phyloP scores from a whole-genome alignment of 805 yeast genomes.

The Maudiozyma saulgeensis region DNA sequence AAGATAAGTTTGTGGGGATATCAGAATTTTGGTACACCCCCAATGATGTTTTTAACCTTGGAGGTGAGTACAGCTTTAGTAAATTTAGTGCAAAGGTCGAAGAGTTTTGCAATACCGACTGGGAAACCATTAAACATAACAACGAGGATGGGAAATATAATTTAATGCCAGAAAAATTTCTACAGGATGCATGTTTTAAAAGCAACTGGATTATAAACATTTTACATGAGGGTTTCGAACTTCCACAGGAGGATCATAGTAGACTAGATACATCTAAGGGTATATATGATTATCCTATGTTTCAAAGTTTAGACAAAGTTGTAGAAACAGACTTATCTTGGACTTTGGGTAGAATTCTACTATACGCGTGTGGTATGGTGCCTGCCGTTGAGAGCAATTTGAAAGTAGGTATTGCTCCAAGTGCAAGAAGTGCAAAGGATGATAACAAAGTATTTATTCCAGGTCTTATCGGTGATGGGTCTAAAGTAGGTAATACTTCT shows the following conservation, averaged over 20 bases:
- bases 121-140: conserved; percentile 49
- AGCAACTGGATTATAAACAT: conserved; percentile 90
- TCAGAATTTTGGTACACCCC: conserved; percentile 98
- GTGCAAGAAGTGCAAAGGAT: conserved; percentile 10
- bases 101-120: conserved; percentile 65
- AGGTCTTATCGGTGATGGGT: conserved; percentile 9
- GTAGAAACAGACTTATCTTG: conserved; percentile 85
- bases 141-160: conserved; percentile 48
- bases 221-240: conserved; percentile 83
- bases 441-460: conserved; percentile 20
- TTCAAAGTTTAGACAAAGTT: conserved; percentile 72
- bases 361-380: conserved; percentile 72
- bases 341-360: conserved; percentile 83
- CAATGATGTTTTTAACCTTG: conserved; percentile 78
- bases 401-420: conserved; percentile 24
- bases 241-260: conserved; percentile 63
- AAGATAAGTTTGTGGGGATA: conserved; percentile 82
- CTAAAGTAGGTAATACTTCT: neutral
- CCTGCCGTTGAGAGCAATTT: conserved; percentile 6
- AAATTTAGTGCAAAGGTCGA: conserved; percentile 57
- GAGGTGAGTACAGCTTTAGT: conserved; percentile 78
- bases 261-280: conserved; percentile 14
- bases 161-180: conserved; percentile 43
- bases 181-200: conserved; percentile 80
- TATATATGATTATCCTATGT: conserved; percentile 39